Evolutionary conservation across 208 protist species (phyloP), one percentile per base, ranked within the genome.

Genomic region (Porcisia deanei): DNA sequence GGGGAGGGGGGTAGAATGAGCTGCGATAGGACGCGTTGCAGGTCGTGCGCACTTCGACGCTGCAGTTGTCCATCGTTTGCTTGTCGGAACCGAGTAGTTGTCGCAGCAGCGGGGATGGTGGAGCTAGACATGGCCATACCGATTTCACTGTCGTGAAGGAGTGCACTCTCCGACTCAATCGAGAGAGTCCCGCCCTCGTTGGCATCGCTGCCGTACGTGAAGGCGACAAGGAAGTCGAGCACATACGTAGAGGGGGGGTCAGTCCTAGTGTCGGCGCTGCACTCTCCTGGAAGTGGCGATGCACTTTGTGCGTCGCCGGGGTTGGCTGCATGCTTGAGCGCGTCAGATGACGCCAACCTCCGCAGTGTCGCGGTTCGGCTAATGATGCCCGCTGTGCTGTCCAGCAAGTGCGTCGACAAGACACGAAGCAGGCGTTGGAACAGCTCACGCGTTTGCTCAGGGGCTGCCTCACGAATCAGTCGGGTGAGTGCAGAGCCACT

Each of bases 1-100:
- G 92, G 85, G 30, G 92, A 87, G 16, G 76, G 66, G 0, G 89
- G 89, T 25, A 96, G 79, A 22, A 96, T 75, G 55, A 92, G 82
- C 41, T 86, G 74, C 53, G 71, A 37, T 9, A 94, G 75, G 47
- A 84, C 77, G 16, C 82, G 85, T 45, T 74, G 45, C 0, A 94
- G 68, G 18, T 94, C 87, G 49, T 80, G 77, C 14, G 86, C 83
- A 30, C 69, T 77, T 57, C 75, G 78, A n/a, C 60, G 67, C 73
- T 78, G 78, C 60, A 78, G 49, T 55, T 77, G 78, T 0, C 67
- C 67, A 10, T 82, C 78, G 54, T 71, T 82, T 22, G 73, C 73
- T 43, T 73, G 68, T 5, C 73, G 60, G 34, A 77, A 78, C 20
- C 68, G 49, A 12, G 53, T 25, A 3, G 54, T 39, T 22, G 45